phyloP scores from a whole-genome alignment of 2,329 filamentous ascomycete genomes.

The Ceratocystis smalleyi region DNA sequence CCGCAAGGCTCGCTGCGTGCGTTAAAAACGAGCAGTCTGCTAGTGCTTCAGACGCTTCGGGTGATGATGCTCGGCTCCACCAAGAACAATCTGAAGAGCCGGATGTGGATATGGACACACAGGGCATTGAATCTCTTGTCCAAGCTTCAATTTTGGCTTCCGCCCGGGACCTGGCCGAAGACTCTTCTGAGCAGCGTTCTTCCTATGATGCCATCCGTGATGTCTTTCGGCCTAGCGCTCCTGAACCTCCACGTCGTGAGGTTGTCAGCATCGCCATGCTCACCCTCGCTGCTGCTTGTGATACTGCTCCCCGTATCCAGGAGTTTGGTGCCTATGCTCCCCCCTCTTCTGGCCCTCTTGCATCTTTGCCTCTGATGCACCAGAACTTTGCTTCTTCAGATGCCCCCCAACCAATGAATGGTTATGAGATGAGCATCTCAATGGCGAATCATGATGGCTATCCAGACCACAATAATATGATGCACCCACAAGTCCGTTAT shows the following conservation, averaged over 20 bases:
- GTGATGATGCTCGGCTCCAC: constrained; percentile 1
- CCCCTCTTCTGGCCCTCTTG: neutral
- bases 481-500: constrained; percentile 1
- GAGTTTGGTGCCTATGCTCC: neutral
- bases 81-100: constrained; percentile 1
- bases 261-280: constrained; percentile 12
- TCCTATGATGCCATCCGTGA: constrained; percentile 26
- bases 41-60: neutral
- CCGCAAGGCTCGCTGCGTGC: constrained; percentile 1
- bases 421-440: constrained; percentile 4
- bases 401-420: constrained; percentile 2
- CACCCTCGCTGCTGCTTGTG: constrained; percentile 7
- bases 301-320: neutral
- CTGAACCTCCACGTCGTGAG: constrained; percentile 21
- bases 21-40: neutral
- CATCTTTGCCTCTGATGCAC: neutral
- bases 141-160: constrained; percentile 11
- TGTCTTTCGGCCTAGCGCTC: constrained; percentile 25
- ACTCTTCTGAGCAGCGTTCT: constrained; percentile 11
- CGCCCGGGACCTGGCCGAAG: constrained; percentile 13
- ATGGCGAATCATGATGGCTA: neutral
- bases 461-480: neutral
- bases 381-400: neutral
- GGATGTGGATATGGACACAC: neutral
- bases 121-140: constrained; percentile 7